Base-by-base conservation (phyloP, 768 basidiomycete species). In the Lactarius evosmus region DNA sequence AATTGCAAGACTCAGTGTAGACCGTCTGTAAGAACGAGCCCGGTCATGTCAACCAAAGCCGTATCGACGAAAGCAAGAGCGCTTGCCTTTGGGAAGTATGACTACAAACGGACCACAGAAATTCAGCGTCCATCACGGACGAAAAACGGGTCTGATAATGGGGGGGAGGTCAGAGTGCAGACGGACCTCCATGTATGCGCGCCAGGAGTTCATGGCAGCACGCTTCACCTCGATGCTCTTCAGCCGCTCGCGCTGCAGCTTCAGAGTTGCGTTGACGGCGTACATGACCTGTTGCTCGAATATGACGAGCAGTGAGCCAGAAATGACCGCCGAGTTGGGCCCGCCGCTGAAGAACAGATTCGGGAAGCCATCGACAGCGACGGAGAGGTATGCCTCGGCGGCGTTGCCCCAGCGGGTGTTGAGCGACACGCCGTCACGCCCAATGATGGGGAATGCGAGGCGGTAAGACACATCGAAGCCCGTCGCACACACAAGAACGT, bases 341-440 rank as follows among this genome's bases (percentile, higher is more conserved):
- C 86, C 86, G 12, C 82, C 69, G 22, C 75, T 70, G 59, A 80
- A 76, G 76, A 87, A 87, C 80, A 80, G 83, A 72, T 87, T 88
- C n/a, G 88, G 87, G 73, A 88, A 87, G 8, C 82, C 84, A 51
- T 86, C 82, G 22, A 83, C 78, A 25, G 82, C 79, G 34, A 87
- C 70, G 7, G 82, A 77, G 7, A 89, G 77, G 71, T 89, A 89
- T 4, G 83, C 80, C 12, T 73, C 72, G 2, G 86, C 84, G 67
- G 25, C 16, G 55, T 77, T 3, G 85, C 83, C 76, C 72, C 82
- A 85, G 60, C 79, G 79, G n/a, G 83, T 78, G 58, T 78, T 78
- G 5, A 89, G 74, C 57, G 81, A 76, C 9, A 79, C 67, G 2
- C 85, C 85, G 25, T 77, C 73, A 12, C 83, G 80, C 6, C 85